These are phyloP conservation scores for Apiotrichum porosum DNA, from an alignment of 1,284 basidiomycete genomes.

Conservation along the genomic window DNA sequence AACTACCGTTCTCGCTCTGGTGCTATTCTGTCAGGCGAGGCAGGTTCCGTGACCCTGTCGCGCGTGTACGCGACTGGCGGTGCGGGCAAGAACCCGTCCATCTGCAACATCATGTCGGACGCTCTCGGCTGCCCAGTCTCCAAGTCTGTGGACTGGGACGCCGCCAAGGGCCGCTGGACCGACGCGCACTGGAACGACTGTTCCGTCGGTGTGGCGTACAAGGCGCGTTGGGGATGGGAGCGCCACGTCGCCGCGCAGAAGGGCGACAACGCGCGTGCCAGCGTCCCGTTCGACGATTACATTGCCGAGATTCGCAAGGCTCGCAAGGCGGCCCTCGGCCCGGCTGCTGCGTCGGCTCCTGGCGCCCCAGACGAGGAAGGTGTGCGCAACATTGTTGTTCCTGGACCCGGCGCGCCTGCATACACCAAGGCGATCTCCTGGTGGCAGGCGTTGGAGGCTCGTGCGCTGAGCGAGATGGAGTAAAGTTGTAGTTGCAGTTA, in stretches of 20 bases:
- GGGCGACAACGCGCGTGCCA: neutral
- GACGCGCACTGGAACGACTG: constrained; percentile 44
- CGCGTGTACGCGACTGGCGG: constrained; percentile 76
- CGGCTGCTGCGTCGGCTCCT: constrained; percentile 22
- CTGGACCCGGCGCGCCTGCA: constrained; percentile 15
- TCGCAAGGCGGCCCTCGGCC: constrained; percentile 25
- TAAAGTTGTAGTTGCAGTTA: neutral
- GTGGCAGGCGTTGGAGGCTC: constrained; percentile 29
- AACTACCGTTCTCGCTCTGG: constrained; percentile 37
- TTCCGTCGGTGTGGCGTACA: constrained; percentile 45
- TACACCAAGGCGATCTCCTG: constrained; percentile 25
- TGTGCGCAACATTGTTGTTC: constrained; percentile 28
- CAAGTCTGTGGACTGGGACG: constrained; percentile 36
- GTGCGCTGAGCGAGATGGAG: constrained; percentile 14
- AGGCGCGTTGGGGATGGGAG: constrained; percentile 45
- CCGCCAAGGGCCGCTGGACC: constrained; percentile 17
- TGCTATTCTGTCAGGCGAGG: constrained; percentile 60
- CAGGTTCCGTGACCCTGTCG: constrained; percentile 60
- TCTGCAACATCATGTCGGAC: constrained; percentile 72
- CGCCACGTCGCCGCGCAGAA: constrained; percentile 8
- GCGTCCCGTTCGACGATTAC: constrained; percentile 14
- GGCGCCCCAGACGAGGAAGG: constrained; percentile 25
- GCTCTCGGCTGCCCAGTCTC: constrained; percentile 68
- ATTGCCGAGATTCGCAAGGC: constrained; percentile 14
- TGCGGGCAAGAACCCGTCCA: constrained; percentile 66